Base-by-base conservation (phyloP, 768 basidiomycete genomes). In the Xerocomellus chrysenteron region DNA sequence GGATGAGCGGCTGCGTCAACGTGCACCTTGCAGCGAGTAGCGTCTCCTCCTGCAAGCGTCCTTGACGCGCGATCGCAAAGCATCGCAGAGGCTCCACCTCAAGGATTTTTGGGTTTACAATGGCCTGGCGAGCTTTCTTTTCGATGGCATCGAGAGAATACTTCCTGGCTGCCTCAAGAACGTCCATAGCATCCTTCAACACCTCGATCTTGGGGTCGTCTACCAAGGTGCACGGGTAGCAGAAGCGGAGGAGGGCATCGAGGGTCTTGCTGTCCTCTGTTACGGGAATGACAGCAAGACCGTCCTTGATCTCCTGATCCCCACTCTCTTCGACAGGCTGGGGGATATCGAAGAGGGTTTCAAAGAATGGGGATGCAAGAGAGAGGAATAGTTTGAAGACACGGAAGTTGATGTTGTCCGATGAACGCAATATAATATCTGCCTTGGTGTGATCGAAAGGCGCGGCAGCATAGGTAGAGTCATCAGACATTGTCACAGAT, bases 311-410 rank as follows among this genome's bases (percentile, higher is more conserved):
- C 11, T 65, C 67, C 47, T 57, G 60, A n/a, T 57, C 57, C 2
- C 45, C 40, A 11, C 7, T 44, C 24, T 16, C 49, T 30, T 55
- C 33, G 7, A 40, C 9, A 11, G 70, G 58, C 32, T 74, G 67
- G 8, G 70, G 68, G 6, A 74, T 57, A 24, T 59, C 39, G 44
- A 75, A 71, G 59, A 76, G 68, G 30, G 62, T 56, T 33, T 63
- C 56, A 51, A 74, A 77, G 54, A 74, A 63, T 0, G 70, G 64
- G 17, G 75, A 75, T 2, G 72, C 65, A 12, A 72, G 63, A 17
- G 65, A 61, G 24, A 74, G 68, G 33, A 74, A 65, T 4, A 63
- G 54, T 24, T 64, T 71, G 60, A 72, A 70, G 12, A 72, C 51
- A 14, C 55, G 64, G 45, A 74, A 59, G 44, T 75, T 62, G 33